Conservation (phyloP, 2,329 filamentous ascomycete species). For the Xylaria sp. region DNA sequence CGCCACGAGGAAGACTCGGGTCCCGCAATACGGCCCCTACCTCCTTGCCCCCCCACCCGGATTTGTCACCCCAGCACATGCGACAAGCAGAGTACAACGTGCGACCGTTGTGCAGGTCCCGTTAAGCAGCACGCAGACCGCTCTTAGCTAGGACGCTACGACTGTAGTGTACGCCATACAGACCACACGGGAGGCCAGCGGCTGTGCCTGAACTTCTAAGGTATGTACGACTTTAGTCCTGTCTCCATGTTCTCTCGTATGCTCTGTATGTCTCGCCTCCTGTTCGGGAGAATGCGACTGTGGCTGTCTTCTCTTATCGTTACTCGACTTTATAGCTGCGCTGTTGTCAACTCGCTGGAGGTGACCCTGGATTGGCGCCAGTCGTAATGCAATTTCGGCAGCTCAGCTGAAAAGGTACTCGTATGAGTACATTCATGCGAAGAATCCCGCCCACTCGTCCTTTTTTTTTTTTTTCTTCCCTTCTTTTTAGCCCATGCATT, state of each 20-base stretch:
- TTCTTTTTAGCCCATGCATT: conserved; percentile 25
- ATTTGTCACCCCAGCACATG: conserved; percentile 40
- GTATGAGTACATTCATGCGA: conserved; percentile 52
- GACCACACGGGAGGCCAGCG: conserved; percentile 3
- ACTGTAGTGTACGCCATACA: background rate
- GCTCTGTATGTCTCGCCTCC: background rate
- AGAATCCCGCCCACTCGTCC: conserved; percentile 15
- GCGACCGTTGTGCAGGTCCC: conserved; percentile 33
- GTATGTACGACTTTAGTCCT: conserved; percentile 24
- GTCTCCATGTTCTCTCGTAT: conserved; percentile 14
- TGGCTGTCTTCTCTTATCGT: conserved; percentile 3
- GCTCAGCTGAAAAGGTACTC: conserved; percentile 49
- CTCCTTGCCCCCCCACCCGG: conserved; percentile 29
- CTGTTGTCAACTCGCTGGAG: conserved; percentile 18
- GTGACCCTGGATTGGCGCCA: conserved; percentile 24
- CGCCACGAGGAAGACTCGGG: conserved; percentile 44
- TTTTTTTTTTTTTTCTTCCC: background rate
- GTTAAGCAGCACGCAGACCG: conserved; percentile 33
- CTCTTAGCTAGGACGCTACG: conserved; percentile 15
- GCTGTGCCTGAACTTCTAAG: conserved; percentile 15
- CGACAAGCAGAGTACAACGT: conserved; percentile 33
- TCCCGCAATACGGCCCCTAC: conserved; percentile 25
- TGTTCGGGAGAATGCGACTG: background rate
- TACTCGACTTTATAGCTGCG: conserved; percentile 1
- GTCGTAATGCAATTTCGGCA: conserved; percentile 55